Base-by-base conservation (phyloP, 179 eudicot genomes). In the Drosera spatulata region DNA sequence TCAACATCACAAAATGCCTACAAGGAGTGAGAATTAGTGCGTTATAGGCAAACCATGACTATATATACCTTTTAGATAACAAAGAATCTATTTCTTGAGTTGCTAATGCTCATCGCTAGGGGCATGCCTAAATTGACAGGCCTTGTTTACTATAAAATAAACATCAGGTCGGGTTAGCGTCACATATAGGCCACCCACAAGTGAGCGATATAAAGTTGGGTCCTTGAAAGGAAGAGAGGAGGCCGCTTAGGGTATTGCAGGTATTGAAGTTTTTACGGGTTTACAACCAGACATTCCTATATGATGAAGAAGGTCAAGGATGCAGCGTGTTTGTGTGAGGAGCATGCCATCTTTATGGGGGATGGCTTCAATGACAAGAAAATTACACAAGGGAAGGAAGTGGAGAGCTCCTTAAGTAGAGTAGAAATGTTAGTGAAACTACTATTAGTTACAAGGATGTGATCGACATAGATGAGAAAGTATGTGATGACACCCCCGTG, bases 101-200 rank as follows among this genome's bases (percentile, higher is more conserved):
- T 6, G 13, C 39, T 6, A 60, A 33, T 60, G 40, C 3, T 7
- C 3, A 6, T 14, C 4, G 6, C 46, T 39, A 46, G 64, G 64
- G 6, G 6, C 4, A 22, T 49, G 56, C 64, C 49, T 61, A 7
- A 33, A 37, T 56, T 49, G 45, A 11, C 14, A 33, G 3, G 50
- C 6, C 4, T 2, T 2, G 14, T 49, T 49, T 55, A 61, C 37
- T 2, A 45, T 4, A 12, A 6, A 39, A n/a, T 44, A 10, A n/a
- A 49, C 4, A 38, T 61, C 55, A 3, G 64, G 64, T 2, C 56
- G 6, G 5, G 64, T 50, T 2, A 49, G 7, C 3, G 64, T 33
- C 7, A 61, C 22, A 12, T 61, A 61, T 2, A 50, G 43, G 15
- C 44, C 45, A 4, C 62, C 62, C 6, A 60, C 52, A 14, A 60